Conservation (phyloP, 352 stramenopile genomes). For the Globisporangium cederbergense region DNA sequence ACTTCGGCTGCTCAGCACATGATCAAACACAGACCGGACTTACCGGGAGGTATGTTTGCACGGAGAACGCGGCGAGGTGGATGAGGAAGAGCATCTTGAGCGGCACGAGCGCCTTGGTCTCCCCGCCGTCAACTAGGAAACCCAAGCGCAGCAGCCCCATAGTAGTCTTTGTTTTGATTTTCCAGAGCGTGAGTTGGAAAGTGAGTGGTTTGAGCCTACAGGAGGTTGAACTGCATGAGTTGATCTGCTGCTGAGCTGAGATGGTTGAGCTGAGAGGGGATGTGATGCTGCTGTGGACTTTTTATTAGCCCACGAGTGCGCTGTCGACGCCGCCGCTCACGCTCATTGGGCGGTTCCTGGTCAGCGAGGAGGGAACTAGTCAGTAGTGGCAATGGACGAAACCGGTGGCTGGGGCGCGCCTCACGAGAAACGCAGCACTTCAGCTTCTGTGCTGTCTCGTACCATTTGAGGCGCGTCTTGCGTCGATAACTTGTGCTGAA, state of each 20-base stretch:
- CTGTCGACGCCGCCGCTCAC: background rate
- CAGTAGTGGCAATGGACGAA: background rate
- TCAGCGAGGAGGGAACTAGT: background rate
- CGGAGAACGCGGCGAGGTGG: slow-evolving; percentile 64
- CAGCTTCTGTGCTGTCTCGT: background rate
- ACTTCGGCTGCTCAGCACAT: too few species aligned
- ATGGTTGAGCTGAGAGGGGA: background rate
- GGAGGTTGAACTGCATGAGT: background rate
- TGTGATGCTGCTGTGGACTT: background rate
- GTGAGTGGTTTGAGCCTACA: background rate
- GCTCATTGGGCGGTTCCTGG: background rate
- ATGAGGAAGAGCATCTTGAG: slow-evolving; percentile 75
- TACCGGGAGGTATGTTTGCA: slow-evolving; percentile 62
- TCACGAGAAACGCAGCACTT: background rate
- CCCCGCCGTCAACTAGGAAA: slow-evolving; percentile 61
- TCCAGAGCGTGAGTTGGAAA: background rate
- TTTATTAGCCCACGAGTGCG: background rate
- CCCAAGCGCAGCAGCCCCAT: slow-evolving; percentile 27
- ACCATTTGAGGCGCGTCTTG: too few species aligned
- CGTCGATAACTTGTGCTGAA: too few species aligned
- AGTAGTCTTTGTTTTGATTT: background rate
- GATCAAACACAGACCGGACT: background rate
- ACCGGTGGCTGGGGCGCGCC: background rate
- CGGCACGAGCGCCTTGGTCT: slow-evolving; percentile 54
- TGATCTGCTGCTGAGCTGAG: background rate